Evolutionary conservation across 805 yeast genomes (phyloP).

Genomic region (Zygoascus biomembranicola): DNA sequence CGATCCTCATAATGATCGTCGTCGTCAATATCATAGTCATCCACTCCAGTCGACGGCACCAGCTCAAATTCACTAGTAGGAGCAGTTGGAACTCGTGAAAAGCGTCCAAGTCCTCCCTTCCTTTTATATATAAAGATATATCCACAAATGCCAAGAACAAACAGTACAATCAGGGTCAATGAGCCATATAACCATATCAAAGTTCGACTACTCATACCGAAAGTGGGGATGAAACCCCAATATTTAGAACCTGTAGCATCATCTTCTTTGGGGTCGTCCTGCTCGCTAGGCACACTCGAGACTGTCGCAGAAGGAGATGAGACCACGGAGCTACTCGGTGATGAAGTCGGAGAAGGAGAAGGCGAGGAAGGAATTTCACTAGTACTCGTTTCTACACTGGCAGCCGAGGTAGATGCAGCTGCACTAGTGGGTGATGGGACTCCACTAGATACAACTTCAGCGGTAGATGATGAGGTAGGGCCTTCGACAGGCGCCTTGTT

Average conservation of each 20-base stretch:
- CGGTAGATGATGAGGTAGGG: slow-evolving; percentile 11
- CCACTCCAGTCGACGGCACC: slow-evolving; percentile 14
- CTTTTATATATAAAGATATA: slow-evolving; percentile 37
- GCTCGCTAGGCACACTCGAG: not conserved
- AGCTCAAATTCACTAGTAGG: slow-evolving; percentile 20
- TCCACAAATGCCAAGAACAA: slow-evolving; percentile 28
- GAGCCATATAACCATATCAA: slow-evolving; percentile 29
- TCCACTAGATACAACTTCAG: slow-evolving; percentile 2
- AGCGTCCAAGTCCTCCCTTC: slow-evolving; percentile 9
- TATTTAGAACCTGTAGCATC: slow-evolving; percentile 6
- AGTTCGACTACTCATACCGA: slow-evolving; percentile 24
- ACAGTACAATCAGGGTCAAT: slow-evolving; percentile 38
- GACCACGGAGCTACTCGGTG: too few relatives aligned
- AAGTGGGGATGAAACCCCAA: slow-evolving; percentile 21
- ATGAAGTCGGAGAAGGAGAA: not conserved
- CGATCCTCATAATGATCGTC: slow-evolving; percentile 5
- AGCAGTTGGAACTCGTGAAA: slow-evolving; percentile 8
- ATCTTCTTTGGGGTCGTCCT: slow-evolving; percentile 8
- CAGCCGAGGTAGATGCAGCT: not conserved
- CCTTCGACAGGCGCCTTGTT: slow-evolving; percentile 33
- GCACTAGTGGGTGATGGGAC: slow-evolving; percentile 6
- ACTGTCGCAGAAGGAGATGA: slow-evolving; percentile 4
- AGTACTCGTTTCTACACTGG: slow-evolving; percentile 2
- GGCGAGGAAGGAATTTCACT: slow-evolving; percentile 8
- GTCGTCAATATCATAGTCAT: slow-evolving; percentile 8